Conservation (phyloP, 2,329 filamentous ascomycete species). For the Truncatella angustata region DNA sequence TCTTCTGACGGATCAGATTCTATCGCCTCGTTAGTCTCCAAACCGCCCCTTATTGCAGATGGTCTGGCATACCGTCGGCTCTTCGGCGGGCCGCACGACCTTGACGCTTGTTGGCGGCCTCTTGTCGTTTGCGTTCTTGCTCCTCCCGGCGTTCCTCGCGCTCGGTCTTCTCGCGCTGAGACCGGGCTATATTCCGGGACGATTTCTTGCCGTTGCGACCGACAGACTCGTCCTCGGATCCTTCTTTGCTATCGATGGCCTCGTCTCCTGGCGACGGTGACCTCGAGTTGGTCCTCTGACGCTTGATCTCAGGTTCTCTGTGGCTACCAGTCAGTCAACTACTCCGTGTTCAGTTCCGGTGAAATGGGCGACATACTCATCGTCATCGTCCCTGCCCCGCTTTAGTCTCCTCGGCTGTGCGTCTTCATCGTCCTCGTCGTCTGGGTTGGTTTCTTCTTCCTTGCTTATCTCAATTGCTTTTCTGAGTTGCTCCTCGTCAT, state of each 20-base stretch:
- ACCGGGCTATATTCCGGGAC: conserved; percentile 55
- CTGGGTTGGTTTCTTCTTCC: conserved; percentile 68
- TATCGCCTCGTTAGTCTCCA: conserved; percentile 32
- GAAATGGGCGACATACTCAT: conserved; percentile 96
- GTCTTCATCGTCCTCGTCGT: conserved; percentile 42
- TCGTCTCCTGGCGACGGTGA: conserved; percentile 62
- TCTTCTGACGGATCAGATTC: conserved; percentile 75
- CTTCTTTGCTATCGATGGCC: conserved; percentile 50
- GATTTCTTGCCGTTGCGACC: conserved; percentile 57
- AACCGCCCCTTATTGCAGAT: neutral
- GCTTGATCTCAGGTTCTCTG: conserved; percentile 73
- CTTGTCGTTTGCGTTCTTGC: conserved; percentile 68
- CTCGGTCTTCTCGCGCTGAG: conserved; percentile 61
- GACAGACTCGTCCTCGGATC: conserved; percentile 74
- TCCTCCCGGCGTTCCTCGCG: conserved; percentile 76
- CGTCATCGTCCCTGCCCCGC: conserved; percentile 83
- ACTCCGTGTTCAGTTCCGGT: too few relatives aligned
- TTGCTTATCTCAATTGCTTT: conserved; percentile 95
- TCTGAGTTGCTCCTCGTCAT: conserved; percentile 87
- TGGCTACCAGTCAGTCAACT: too few relatives aligned
- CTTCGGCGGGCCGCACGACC: conserved; percentile 77
- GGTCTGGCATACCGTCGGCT: conserved; percentile 63
- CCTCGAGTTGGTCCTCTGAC: conserved; percentile 78
- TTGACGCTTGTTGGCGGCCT: conserved; percentile 77
- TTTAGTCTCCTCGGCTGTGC: conserved; percentile 67